These are phyloP conservation scores for Senna siamea DNA, from an alignment of 306 rosid genomes.

Conservation along the genomic window DNA sequence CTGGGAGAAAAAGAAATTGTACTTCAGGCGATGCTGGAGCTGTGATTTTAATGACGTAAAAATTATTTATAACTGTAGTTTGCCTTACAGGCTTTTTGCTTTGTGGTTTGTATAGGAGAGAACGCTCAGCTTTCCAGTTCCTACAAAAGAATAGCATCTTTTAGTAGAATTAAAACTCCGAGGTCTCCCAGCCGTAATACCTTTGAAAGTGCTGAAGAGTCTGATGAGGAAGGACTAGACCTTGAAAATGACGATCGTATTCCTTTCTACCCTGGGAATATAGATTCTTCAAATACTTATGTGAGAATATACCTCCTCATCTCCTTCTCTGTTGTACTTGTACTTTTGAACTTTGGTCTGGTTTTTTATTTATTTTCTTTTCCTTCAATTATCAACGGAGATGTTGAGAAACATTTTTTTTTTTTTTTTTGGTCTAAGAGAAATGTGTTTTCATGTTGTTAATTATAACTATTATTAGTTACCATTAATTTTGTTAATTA, in stretches of 20 bases:
- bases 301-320: constrained; percentile 19
- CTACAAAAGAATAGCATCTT: constrained; percentile 43
- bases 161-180: constrained; percentile 50
- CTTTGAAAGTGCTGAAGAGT: constrained; percentile 46
- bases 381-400: not conserved
- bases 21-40: not conserved
- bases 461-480: not conserved
- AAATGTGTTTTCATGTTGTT: not conserved
- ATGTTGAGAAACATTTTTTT: not conserved
- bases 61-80: not conserved
- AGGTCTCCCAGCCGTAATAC: constrained; percentile 52
- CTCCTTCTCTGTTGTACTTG: not conserved
- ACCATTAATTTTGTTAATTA: not conserved
- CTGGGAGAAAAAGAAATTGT: not conserved
- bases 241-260: constrained; percentile 40
- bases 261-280: constrained; percentile 34
- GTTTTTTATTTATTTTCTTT: not conserved
- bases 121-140: constrained; percentile 31
- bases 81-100: not conserved
- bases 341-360: not conserved
- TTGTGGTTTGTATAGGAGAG: constrained; percentile 33
- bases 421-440: not conserved
- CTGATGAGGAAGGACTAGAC: constrained; percentile 55
- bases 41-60: not conserved
- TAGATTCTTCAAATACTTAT: constrained; percentile 32